Base-by-base conservation (phyloP, 2,329 filamentous ascomycete genomes). In the Juglanconis sp. region DNA sequence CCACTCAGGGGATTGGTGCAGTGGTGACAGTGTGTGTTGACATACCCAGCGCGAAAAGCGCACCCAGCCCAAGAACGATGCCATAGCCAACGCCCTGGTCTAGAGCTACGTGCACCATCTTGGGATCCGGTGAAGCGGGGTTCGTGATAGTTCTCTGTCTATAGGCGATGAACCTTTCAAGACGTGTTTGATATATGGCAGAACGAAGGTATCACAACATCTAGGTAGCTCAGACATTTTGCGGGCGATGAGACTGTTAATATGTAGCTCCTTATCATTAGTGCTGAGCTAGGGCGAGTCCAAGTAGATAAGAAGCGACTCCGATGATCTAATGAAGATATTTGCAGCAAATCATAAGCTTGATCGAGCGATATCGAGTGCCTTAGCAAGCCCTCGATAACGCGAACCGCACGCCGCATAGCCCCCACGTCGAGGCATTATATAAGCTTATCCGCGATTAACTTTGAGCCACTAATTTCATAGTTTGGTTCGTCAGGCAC, bases 41-140 rank as follows among this genome's bases (percentile, higher is more conserved):
- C 70, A 60, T 61, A 71, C 87, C 85, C 61, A 92, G 76, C 44
- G 90, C 87, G 74, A 93, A 93, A 32, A 84, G 81, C 67, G 89
- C 86, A 24, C 90, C 90, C 15, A 93, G 74, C 17, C 90, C 90
- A 38, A 93, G 75, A 54, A 93, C 84, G 66, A 93, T 87, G 69
- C 89, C 90, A 82, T 93, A 93, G 68, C 90, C 90, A 64, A 87
- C 88, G 59, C 83, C 85, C 68, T 89, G 85, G 64, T 75, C 74
- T 15, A 84, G 71, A 35, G 81, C 75, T 30, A 77, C 64, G 3
- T 65, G 63, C 56, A 62, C 65, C 70, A 71, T 72, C 52, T 55
- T 70, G 56, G 9, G 17, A 31, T 31, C 8, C 31, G 17, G 9
- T 10, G 46, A 48, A 30, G 44, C 8, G 9, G 30, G 7, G 15